Base-by-base conservation (phyloP, 2,329 filamentous ascomycete genomes). In the Fusarium veterinarium region DNA sequence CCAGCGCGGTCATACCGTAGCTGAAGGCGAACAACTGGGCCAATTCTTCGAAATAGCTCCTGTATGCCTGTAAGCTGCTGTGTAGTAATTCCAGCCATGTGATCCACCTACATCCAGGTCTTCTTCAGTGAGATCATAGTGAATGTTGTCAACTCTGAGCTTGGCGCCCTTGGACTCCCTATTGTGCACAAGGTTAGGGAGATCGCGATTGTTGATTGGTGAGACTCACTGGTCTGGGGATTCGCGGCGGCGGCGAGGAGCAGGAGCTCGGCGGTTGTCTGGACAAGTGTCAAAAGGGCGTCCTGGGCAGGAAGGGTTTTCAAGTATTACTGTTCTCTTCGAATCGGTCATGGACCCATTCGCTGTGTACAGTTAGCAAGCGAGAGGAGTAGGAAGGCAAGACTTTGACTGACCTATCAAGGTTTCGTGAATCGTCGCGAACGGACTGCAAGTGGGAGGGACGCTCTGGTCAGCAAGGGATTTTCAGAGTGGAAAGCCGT, bases 321-420 rank as follows among this genome's bases (percentile, higher is more conserved):
- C 59, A 23, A 64, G 64, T 60, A 79, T 78, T 84, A 88, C 91
- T 87, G 81, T 91, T 89, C 78, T 94, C 93, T 81, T 96, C 93
- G 81, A 91, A 97, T 80, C 91, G 93, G 84, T 97, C 94, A 81
- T 98, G 95, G 76, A 97, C 94, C 95, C 95, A 98, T 86, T 97
- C 95, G 79, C 94, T 94, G 72, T 30, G 60, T 66, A 30, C 3
- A 19, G 56, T 77, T 61, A 78, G 74, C 45, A 38, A 48, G 20
- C 25, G 25, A 25, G 28, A 38, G 28, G 13, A 31, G 25, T 10
- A 53, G 49, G 25, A 40, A 12, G 37, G 40, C 25, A 11, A 28
- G 48, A n/a, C 14, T 37, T 25, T 14, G 53, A 84, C 89, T 71
- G 82, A 94, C 92, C 89, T 90, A 81, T 94, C 91, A 78, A 94